phyloP scores from a whole-genome alignment of 2,329 filamentous ascomycete species.

The Xylariaceae sp. region DNA sequence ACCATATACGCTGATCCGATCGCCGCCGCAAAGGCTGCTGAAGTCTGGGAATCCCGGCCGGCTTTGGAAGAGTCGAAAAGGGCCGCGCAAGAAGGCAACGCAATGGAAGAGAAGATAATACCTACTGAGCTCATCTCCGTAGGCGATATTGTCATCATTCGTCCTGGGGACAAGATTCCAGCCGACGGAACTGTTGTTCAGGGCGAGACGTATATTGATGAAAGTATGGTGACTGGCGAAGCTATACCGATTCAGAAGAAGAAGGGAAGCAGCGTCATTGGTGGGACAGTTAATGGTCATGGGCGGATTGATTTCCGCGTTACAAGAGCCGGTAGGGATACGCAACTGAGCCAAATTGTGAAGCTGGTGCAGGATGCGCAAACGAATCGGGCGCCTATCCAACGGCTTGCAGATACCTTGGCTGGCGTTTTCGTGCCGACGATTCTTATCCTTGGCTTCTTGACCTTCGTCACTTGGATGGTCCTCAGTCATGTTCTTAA shows the following conservation, averaged over 20 bases:
- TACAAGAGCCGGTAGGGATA: constrained; percentile 87
- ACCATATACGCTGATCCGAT: constrained; percentile 95
- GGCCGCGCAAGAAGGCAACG: constrained; percentile 48
- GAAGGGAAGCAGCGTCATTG: constrained; percentile 74
- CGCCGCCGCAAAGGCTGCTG: constrained; percentile 83
- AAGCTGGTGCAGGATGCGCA: constrained; percentile 98
- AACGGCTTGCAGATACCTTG: constrained; percentile 83
- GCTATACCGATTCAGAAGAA: constrained; percentile 91
- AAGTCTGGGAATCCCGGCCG: constrained; percentile 60
- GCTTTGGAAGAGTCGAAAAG: constrained; percentile 44
- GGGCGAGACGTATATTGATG: constrained; percentile 90
- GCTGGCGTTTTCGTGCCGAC: constrained; percentile 91
- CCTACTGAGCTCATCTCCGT: constrained; percentile 93
- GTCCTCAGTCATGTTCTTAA: constrained; percentile 79
- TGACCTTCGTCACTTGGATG: constrained; percentile 93
- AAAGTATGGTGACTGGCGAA: constrained; percentile 98
- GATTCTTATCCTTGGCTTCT: constrained; percentile 76
- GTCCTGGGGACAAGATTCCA: constrained; percentile 93
- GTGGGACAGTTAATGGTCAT: constrained; percentile 91
- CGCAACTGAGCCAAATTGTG: constrained; percentile 95
- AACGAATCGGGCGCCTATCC: constrained; percentile 89
- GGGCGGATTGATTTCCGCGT: constrained; percentile 90
- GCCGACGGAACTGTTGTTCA: constrained; percentile 83
- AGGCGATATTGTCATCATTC: constrained; percentile 86
- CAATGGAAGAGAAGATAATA: constrained; percentile 78